These are phyloP conservation scores for Nicotiana sylvestris DNA, from an alignment of 257 asterid genomes.

Conservation along the genomic window DNA sequence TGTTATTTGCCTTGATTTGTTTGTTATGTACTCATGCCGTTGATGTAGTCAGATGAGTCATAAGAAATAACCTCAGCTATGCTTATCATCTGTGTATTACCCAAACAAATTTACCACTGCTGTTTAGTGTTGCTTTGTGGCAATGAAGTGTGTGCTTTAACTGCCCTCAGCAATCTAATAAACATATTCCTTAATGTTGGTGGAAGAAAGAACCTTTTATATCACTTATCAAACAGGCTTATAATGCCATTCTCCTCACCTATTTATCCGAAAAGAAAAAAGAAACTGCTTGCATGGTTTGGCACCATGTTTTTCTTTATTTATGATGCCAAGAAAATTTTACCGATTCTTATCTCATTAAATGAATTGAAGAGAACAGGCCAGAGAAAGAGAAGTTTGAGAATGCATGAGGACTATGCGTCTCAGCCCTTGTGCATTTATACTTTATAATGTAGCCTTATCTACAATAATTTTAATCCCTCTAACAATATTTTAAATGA, in stretches of 20 bases:
- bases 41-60: not conserved
- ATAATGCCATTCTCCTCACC: not conserved
- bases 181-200: not conserved
- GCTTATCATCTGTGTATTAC: not conserved
- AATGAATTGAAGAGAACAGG: slow-evolving; percentile 7
- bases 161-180: not conserved
- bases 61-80: not conserved
- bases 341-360: not conserved
- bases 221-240: not conserved
- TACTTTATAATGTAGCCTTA: not conserved
- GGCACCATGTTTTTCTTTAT: not conserved
- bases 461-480: not conserved
- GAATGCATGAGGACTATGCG: not conserved
- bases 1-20: too few relatives aligned
- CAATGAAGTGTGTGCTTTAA: not conserved
- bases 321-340: not conserved
- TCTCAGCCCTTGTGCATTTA: not conserved
- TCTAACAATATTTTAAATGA: too few relatives aligned
- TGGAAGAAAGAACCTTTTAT: not conserved
- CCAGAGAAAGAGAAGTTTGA: not conserved
- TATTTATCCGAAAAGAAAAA: not conserved
- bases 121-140: slow-evolving; percentile 3
- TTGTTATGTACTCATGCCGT: not conserved
- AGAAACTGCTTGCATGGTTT: not conserved
- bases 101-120: slow-evolving; percentile 3